Evolutionary conservation across 441 rosid species (phyloP), one percentile per base, ranked within the genome.

Genomic region (Croton laevigatus): DNA sequence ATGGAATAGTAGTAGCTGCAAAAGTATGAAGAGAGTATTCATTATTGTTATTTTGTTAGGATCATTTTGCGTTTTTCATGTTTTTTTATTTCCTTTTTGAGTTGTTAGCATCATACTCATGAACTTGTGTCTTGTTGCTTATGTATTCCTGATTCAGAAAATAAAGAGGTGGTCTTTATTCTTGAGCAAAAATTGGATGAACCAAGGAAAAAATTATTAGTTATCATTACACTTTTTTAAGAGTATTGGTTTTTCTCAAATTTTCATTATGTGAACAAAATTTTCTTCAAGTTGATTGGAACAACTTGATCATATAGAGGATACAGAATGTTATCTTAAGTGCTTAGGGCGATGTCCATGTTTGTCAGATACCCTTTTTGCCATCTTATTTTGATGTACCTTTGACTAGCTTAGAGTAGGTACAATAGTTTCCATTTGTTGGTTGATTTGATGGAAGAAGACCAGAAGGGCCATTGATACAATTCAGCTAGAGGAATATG

Each of bases 271-370:
- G 44, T 14, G 44, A 42, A 14, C 16, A 58, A 9, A 27, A 34
- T 46, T 52, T 20, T 46, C 60, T 38, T 51, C 46, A 49, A 14
- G 52, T 54, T 9, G 62, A 6, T 55, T 27, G 9, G 38, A 45
- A 42, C 27, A 22, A 66, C 46, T 66, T 66, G n/a, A 67, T 68
- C 38, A 68, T 49, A 17, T 65, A 22, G n/a, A n/a, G 59, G 38
- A 59, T 69, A 49, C 17, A 8, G 5, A 44, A n/a, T 16, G 17
- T 60, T 34, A 19, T 6, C n/a, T 32, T 27, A 27, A 14, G 48
- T 8, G 14, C 63, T 27, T 0, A 23, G 63, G 38, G 46, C 34
- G 22, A 54, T 54, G 23, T 36, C 49, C 34, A 60, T 52, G 46
- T 34, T 40, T 1, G 20, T 36, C 42, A 8, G 11, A 8, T 70